These are phyloP conservation scores for Phyllosticta citrichinensis DNA, from an alignment of 2,329 filamentous ascomycete genomes.

Conservation along the genomic window DNA sequence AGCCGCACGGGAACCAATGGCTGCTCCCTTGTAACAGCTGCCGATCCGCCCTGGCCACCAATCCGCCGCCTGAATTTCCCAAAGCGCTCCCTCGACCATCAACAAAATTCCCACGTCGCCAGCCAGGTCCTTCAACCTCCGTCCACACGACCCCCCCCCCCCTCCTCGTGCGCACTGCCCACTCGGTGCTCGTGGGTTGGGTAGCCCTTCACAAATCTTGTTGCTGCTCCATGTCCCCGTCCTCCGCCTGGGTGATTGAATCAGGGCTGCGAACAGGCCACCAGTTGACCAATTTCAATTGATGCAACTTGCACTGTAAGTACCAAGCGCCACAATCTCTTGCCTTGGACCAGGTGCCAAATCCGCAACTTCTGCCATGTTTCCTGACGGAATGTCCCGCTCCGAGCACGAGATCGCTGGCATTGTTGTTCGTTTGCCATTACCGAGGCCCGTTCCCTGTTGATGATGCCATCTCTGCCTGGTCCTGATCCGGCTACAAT, in stretches of 20 bases:
- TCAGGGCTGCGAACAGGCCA: not conserved
- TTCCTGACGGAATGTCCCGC: not conserved
- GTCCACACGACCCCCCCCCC: no score
- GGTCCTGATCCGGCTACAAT: not conserved
- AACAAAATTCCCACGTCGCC: not conserved
- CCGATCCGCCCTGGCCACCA: no score
- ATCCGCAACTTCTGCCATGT: not conserved
- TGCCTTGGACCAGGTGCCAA: not conserved
- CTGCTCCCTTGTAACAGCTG: not conserved
- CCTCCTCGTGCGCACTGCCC: not conserved
- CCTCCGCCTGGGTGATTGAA: not conserved
- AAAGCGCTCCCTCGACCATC: not conserved
- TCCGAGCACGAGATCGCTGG: not conserved
- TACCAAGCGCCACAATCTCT: not conserved
- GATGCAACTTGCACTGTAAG: not conserved
- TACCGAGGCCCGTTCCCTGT: not conserved
- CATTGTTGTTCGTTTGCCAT: not conserved
- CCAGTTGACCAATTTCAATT: not conserved
- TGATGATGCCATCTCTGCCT: not conserved
- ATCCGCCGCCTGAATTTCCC: not conserved
- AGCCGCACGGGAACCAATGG: not conserved
- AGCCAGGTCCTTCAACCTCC: not conserved
- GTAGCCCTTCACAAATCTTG: not conserved
- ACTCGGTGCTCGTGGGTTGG: not conserved
- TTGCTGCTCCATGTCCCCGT: not conserved